phyloP scores from a whole-genome alignment of 805 yeast species.

The Saccharomycopsis sp. region DNA sequence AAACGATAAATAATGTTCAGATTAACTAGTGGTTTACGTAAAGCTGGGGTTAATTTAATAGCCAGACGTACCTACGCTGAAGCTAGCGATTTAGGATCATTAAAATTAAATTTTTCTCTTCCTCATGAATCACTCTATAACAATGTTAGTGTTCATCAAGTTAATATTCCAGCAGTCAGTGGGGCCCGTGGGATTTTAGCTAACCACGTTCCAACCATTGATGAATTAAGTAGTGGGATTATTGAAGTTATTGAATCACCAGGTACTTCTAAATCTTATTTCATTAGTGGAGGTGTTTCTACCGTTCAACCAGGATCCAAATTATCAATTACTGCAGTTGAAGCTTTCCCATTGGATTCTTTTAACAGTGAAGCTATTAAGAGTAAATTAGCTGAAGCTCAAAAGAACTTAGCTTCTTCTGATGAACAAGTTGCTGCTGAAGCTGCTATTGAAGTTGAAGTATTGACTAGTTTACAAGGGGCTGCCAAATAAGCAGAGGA shows the following conservation, averaged over 20 bases:
- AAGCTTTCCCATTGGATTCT: slow-evolving; percentile 87
- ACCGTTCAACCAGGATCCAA: slow-evolving; percentile 92
- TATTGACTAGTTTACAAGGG: slow-evolving; percentile 85
- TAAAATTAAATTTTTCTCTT: slow-evolving; percentile 83
- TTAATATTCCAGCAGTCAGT: slow-evolving; percentile 89
- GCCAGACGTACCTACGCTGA: slow-evolving; percentile 88
- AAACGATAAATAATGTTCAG: slow-evolving; percentile 49
- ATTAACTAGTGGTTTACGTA: slow-evolving; percentile 44
- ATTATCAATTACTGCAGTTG: slow-evolving; percentile 86
- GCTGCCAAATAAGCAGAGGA: slow-evolving; percentile 52
- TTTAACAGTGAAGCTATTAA: slow-evolving; percentile 77
- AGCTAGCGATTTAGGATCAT: slow-evolving; percentile 61
- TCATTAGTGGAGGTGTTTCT: slow-evolving; percentile 95
- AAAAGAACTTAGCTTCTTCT: slow-evolving; percentile 76
- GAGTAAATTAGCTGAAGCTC: slow-evolving; percentile 84
- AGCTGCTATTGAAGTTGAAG: slow-evolving; percentile 93
- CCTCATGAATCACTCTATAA: slow-evolving; percentile 72
- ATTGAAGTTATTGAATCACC: slow-evolving; percentile 82
- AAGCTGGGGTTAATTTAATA: slow-evolving; percentile 39
- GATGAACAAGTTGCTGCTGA: slow-evolving; percentile 89
- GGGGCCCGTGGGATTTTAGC: slow-evolving; percentile 97
- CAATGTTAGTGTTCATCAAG: slow-evolving; percentile 52
- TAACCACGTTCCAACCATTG: slow-evolving; percentile 95
- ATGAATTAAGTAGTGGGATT: slow-evolving; percentile 93
- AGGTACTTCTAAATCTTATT: slow-evolving; percentile 69